Evolutionary conservation across 2,329 filamentous ascomycete species (phyloP), one percentile per base, ranked within the genome.

Genomic region (Colletotrichum zoysiae): DNA sequence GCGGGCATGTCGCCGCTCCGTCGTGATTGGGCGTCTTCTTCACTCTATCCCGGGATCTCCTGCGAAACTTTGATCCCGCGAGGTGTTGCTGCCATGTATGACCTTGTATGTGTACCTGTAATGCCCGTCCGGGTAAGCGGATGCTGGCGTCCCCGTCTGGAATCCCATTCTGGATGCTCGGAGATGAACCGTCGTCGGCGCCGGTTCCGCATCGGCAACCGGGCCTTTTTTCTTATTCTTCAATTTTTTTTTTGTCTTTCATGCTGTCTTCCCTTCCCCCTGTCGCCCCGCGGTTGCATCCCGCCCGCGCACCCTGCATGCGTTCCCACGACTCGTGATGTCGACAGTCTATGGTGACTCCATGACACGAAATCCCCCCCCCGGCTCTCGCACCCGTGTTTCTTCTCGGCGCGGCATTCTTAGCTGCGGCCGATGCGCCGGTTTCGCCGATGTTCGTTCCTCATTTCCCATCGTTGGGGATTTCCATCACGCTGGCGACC

Each of bases 121-220:
- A 30, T 30, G 30, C 46, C 14, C n/a, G 30, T 44, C 58, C 33
- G 46, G 33, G 35, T 40, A 35, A 20, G 46, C 8, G 26, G 30
- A 11, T 51, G 64, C 68, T 57, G 68, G 68, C 23, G 42, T 42
- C 42, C 42, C 64, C 64, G n/a, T 14, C 9, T 33, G 5, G 7
- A 35, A 30, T 30, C 30, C 30, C 4, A 30, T 30, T 9, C 9
- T 33, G 5, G 7, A 18, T 16, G 12, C 35, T 62, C 64, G 50
- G 64, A 50, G 57, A 67, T 51, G 57, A 67, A 35, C 16, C 2
- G 40, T 53, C 51, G 61, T 44, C 57, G 48, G 65, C 35, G 20
- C 57, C 58, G 59, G 58, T 63, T 59, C 53, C 65, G 58, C 40
- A 12, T 71, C 58, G 69, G 69, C 65, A 40, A 48, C 46, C 38